Evolutionary conservation across 768 basidiomycete genomes (phyloP).

Genomic region (Royoungia palumana): DNA sequence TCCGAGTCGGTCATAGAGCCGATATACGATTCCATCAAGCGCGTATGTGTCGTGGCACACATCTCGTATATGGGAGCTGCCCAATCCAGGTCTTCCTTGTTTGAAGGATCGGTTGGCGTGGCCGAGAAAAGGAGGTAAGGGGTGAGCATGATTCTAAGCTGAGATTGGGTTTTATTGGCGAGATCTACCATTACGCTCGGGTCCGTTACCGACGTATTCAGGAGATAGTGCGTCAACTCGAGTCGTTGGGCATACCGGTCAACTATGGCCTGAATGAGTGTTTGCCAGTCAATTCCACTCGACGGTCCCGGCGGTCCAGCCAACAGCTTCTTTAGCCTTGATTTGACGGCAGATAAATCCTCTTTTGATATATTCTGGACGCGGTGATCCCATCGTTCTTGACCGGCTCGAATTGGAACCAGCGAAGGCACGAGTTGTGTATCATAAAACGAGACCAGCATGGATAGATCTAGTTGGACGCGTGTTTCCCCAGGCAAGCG

Average conservation of each 20-base stretch:
- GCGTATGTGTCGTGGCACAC: conserved; percentile 31
- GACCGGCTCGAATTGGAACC: conserved; percentile 20
- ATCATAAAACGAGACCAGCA: conserved; percentile 38
- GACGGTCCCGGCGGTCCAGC: conserved; percentile 12
- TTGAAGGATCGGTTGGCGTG: neutral
- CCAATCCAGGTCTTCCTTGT: conserved; percentile 20
- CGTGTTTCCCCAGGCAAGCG: conserved; percentile 36
- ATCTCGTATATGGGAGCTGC: conserved; percentile 26
- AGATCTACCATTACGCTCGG: conserved; percentile 2
- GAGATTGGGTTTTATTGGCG: conserved; percentile 14
- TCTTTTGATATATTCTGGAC: conserved; percentile 20
- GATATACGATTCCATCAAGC: neutral
- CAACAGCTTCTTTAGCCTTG: conserved; percentile 5
- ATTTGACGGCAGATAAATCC: conserved; percentile 16
- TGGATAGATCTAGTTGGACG: conserved; percentile 30
- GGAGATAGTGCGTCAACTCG: conserved; percentile 24
- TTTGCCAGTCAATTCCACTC: conserved; percentile 35
- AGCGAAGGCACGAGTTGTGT: conserved; percentile 30
- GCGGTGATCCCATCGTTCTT: conserved; percentile 34
- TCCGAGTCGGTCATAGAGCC: conserved; percentile 29
- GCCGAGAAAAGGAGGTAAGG: conserved; percentile 28
- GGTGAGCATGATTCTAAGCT: conserved; percentile 27
- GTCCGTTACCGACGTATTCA: conserved; percentile 10
- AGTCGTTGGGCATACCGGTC: conserved; percentile 33
- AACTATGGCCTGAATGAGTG: conserved; percentile 27